Conservation (phyloP, 805 yeast species). For the Kazachstania africana region DNA sequence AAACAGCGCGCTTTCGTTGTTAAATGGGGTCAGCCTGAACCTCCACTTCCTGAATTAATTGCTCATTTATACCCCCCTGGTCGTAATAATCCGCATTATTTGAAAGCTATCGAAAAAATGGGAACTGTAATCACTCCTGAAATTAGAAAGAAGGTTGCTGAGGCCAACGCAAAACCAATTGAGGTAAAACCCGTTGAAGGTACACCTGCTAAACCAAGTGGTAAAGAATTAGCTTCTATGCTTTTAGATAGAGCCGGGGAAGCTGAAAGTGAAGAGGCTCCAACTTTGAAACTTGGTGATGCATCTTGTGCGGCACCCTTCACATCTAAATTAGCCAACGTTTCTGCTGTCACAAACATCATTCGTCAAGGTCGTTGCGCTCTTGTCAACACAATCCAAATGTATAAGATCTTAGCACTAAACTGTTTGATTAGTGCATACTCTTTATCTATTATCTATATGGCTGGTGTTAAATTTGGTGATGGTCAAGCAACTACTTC, state of each 20-base stretch:
- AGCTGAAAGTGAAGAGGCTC: conserved; percentile 63
- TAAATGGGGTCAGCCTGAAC: conserved; percentile 74
- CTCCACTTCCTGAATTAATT: conserved; percentile 74
- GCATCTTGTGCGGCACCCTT: conserved; percentile 99
- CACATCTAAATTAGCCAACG: conserved; percentile 87
- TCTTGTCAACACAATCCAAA: conserved; percentile 90
- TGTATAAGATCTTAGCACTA: conserved; percentile 95
- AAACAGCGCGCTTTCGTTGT: conserved; percentile 73
- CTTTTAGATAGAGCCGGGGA: conserved; percentile 19
- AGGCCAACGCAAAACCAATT: conserved; percentile 32
- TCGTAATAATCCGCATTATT: conserved; percentile 75
- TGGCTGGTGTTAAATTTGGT: conserved; percentile 97
- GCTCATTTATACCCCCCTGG: conserved; percentile 98
- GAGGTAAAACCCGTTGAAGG: conserved; percentile 27
- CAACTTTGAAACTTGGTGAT: conserved; percentile 89
- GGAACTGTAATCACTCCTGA: conserved; percentile 76
- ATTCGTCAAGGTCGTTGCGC: conserved; percentile 98
- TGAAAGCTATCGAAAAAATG: conserved; percentile 72
- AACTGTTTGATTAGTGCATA: conserved; percentile 96
- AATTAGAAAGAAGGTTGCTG: conserved; percentile 46
- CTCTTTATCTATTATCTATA: conserved; percentile 81
- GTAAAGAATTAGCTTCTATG: conserved; percentile 36
- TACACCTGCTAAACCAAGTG: conserved; percentile 39
- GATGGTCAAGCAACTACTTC: conserved; percentile 96
- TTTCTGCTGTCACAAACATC: conserved; percentile 83